These are phyloP conservation scores for Syzygium aromaticum DNA, from an alignment of 345 rosid species.

Conservation along the genomic window DNA sequence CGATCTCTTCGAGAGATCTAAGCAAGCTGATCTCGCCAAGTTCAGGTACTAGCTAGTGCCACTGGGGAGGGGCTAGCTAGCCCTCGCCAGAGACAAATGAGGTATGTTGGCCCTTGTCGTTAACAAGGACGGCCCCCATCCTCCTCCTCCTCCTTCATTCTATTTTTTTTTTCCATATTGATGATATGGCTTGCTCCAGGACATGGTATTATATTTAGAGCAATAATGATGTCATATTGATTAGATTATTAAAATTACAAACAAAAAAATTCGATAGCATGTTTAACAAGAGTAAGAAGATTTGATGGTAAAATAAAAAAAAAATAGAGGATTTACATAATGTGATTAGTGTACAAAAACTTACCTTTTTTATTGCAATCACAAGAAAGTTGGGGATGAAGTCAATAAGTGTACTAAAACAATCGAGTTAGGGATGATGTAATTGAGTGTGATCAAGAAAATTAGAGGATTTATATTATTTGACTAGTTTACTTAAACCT, in stretches of 20 bases:
- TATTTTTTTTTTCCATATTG: background rate
- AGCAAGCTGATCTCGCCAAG: background rate
- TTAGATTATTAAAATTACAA: background rate
- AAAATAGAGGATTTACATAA: background rate
- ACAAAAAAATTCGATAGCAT: background rate
- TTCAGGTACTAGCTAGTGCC: background rate
- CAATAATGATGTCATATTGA: background rate
- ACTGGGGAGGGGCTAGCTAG: constrained; percentile 30
- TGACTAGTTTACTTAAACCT: background rate
- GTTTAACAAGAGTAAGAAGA: background rate
- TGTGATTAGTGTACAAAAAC: background rate
- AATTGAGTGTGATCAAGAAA: background rate
- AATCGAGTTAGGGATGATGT: background rate
- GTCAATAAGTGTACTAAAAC: background rate
- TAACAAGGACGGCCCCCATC: background rate
- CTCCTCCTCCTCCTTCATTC: background rate
- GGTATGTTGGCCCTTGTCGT: background rate
- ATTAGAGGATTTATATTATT: no score
- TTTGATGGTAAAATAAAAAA: background rate
- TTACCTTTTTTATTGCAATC: background rate
- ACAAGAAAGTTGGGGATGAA: background rate
- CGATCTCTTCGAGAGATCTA: background rate
- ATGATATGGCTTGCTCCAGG: background rate
- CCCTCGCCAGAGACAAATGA: background rate
- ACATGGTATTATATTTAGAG: background rate